Conservation (phyloP, 2,329 filamentous ascomycete species). For the Eutypa lata region DNA sequence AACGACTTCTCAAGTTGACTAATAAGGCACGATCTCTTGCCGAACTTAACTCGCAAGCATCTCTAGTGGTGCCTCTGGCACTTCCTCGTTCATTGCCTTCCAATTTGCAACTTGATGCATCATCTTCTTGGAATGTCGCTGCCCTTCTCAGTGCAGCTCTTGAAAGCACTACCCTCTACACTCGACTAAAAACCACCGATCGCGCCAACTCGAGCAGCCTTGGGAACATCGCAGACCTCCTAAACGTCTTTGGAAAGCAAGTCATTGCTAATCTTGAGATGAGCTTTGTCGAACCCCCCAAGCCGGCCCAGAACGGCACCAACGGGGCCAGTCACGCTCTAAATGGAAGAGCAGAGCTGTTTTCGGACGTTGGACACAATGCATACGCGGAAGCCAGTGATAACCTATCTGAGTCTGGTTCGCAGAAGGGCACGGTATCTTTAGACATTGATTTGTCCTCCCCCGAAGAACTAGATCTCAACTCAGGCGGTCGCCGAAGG, state of each 20-base stretch:
- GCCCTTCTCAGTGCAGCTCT: slow-evolving; percentile 73
- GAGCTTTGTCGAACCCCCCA: slow-evolving; percentile 45
- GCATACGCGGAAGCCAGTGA: slow-evolving; percentile 27
- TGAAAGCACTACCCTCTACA: slow-evolving; percentile 75
- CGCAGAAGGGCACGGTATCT: slow-evolving; percentile 26
- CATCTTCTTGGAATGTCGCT: slow-evolving; percentile 75
- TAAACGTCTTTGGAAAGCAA: slow-evolving; percentile 77
- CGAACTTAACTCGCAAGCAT: slow-evolving; percentile 66
- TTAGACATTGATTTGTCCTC: slow-evolving; percentile 40
- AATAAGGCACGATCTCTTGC: slow-evolving; percentile 74
- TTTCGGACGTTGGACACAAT: slow-evolving; percentile 19
- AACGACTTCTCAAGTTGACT: slow-evolving; percentile 60
- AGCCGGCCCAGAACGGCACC: slow-evolving; percentile 20
- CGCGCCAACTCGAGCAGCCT: slow-evolving; percentile 48
- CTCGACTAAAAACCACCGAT: slow-evolving; percentile 56
- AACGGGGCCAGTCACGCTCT: slow-evolving; percentile 5
- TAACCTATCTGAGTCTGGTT: slow-evolving; percentile 19
- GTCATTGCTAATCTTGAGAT: slow-evolving; percentile 74
- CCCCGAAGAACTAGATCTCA: slow-evolving; percentile 32
- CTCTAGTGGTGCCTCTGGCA: slow-evolving; percentile 73
- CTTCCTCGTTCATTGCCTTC: slow-evolving; percentile 55
- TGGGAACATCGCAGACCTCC: slow-evolving; percentile 58
- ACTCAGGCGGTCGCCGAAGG: slow-evolving; percentile 17
- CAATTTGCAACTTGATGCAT: slow-evolving; percentile 57
- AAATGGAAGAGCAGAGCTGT: slow-evolving; percentile 26